Conservation (phyloP, 1,139 yeast genomes). For the Pichia norvegensis region DNA sequence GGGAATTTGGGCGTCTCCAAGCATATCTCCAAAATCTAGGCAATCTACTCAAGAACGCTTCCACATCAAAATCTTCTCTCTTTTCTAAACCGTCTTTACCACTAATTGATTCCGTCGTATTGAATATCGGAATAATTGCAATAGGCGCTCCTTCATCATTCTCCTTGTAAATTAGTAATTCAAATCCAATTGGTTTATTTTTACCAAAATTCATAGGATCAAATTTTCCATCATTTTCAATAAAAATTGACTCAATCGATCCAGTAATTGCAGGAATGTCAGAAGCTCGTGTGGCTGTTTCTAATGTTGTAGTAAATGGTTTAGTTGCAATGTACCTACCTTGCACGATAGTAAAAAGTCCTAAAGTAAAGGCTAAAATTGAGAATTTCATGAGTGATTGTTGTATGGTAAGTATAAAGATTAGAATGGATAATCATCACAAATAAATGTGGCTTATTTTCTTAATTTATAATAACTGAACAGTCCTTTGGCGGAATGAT, state of each 20-base stretch:
- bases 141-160: background rate
- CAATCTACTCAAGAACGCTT: background rate
- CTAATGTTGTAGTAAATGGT: background rate
- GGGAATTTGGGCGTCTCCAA: background rate
- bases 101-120: background rate
- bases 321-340: background rate
- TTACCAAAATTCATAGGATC: background rate
- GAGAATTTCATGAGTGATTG: background rate
- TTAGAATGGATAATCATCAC: too few species aligned
- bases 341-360: background rate
- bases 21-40: background rate
- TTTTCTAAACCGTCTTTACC: background rate
- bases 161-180: background rate
- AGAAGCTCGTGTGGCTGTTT: background rate
- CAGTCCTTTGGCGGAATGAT: background rate
- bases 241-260: background rate
- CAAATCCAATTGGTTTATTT: background rate
- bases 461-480: too few species aligned
- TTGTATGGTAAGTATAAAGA: background rate
- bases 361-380: background rate
- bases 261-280: background rate
- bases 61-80: background rate
- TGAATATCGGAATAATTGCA: background rate
- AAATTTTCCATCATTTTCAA: background rate
- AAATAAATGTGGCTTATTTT: too few species aligned